Percentiles rank a stretch among this genome's conserved stretches.
phyloP scores from a whole-genome alignment of 371 early-diverging fungal genomes.

The Rhizopus sp. region DNA sequence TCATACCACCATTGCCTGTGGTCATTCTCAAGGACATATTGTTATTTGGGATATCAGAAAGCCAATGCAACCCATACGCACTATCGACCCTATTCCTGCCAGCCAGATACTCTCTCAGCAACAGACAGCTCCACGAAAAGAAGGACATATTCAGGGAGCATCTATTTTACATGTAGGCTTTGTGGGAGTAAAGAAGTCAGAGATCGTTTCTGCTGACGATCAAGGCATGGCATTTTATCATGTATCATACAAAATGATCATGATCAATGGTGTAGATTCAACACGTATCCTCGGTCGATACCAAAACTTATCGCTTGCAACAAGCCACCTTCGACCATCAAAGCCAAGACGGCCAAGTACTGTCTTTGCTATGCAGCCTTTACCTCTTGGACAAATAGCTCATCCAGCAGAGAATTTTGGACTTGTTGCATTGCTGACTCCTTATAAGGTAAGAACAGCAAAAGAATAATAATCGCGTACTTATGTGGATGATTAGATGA shows the following conservation, averaged over 20 bases:
- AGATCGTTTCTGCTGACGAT: slow-evolving; percentile 74
- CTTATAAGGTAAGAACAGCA: slow-evolving; percentile 59
- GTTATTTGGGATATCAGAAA: slow-evolving; percentile 73
- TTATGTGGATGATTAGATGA: slow-evolving; percentile 48
- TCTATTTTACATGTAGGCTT: slow-evolving; percentile 73
- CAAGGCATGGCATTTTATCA: slow-evolving; percentile 81
- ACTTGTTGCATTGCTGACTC: slow-evolving; percentile 73
- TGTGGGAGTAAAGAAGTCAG: slow-evolving; percentile 65
- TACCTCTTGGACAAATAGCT: slow-evolving; percentile 64
- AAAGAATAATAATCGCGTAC: not conserved
- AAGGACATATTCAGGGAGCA: slow-evolving; percentile 72
- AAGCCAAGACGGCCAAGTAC: slow-evolving; percentile 55
- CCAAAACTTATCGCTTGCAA: slow-evolving; percentile 42
- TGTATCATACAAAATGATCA: slow-evolving; percentile 63
- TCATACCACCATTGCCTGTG: slow-evolving; percentile 67
- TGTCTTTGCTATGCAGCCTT: slow-evolving; percentile 70
- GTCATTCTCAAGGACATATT: slow-evolving; percentile 74
- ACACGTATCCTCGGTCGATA: slow-evolving; percentile 71
- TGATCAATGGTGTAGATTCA: slow-evolving; percentile 71
- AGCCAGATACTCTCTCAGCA: slow-evolving; percentile 40
- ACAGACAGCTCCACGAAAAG: slow-evolving; percentile 46
- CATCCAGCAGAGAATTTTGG: slow-evolving; percentile 70
- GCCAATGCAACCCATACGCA: slow-evolving; percentile 48
- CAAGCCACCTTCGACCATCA: slow-evolving; percentile 27
- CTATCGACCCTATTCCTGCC: slow-evolving; percentile 54